Evolutionary conservation across 179 eudicot genomes (phyloP), one percentile per base, ranked within the genome.

Genomic region (Silene coronaria): DNA sequence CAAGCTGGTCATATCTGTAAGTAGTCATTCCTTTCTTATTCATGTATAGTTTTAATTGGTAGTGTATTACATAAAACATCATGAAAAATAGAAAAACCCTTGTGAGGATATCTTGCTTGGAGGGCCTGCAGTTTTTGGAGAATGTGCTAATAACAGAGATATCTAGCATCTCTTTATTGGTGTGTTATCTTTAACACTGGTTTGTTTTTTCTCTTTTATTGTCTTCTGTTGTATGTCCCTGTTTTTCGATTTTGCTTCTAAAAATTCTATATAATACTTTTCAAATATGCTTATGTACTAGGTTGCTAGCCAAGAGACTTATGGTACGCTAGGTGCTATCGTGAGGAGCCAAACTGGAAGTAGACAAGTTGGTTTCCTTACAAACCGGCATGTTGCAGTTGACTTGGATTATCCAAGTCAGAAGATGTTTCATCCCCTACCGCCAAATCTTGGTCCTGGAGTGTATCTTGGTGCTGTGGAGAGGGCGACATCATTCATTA

Each of bases 241-340:
- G 32, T n/a, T n/a, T 22, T 23, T 19, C 23, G 51, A 12, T 69
- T 45, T 45, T 69, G 32, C 34, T 42, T 5, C 17, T 30, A 10
- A 9, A 67, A 3, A n/a, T 66, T 24, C 17, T 42, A 22, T 3
- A 45, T 34, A 66, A 45, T 69, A 46, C 57, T 23, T 45, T 3
- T 36, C 55, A 17, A 34, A 57, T 22, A 46, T 80, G 28, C 26
- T 55, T 57, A 7, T 61, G 17, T 59, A 11, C 51, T 69, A 93
- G 97, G 98, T 93, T 45, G 98, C 98, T 28, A 91, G 90, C 81
- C 98, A 93, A 79, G 98, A 93, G 80, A 93, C 97, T 34, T 91
- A 91, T 80, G 98, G 98, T 45, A 93, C 98, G 61, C 82, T 93
- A 84, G 98, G 98, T 82, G 97, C 98, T 61, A 93, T 91, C 51